Percentiles rank a stretch among this genome's conserved stretches.
These are phyloP conservation scores for Adansonia grandidieri DNA, from an alignment of 441 rosid genomes.

Conservation along the genomic window DNA sequence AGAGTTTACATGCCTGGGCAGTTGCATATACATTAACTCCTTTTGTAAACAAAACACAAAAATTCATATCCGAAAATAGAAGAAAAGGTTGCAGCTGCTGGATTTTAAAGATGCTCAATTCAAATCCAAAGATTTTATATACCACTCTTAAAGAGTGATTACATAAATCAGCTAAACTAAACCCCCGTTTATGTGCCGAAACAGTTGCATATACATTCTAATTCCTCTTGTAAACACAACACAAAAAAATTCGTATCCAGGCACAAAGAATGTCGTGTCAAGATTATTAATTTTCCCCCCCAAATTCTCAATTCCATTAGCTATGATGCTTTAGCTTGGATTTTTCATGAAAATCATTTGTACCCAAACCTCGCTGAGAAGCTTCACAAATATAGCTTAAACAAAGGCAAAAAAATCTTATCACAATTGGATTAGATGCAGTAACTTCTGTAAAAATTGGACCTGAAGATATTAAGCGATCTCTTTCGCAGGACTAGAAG, in stretches of 20 bases:
- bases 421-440: constrained; percentile 27
- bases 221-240: background rate
- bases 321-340: constrained; percentile 15
- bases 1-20: too few species aligned
- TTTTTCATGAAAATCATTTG: background rate
- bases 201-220: constrained; percentile 16
- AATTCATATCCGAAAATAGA: too few species aligned
- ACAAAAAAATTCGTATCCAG: background rate
- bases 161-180: background rate
- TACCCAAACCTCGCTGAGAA: background rate
- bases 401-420: constrained; percentile 1
- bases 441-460: constrained; percentile 14
- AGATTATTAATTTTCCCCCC: background rate
- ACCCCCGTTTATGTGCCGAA: background rate
- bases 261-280: background rate
- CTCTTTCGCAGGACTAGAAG: constrained; percentile 45
- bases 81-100: background rate
- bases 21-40: too few species aligned
- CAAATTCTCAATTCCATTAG: constrained; percentile 16
- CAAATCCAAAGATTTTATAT: background rate
- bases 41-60: too few species aligned
- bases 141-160: too few species aligned
- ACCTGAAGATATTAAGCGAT: constrained; percentile 33
- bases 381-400: constrained; percentile 16
- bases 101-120: too few species aligned